Conservation (phyloP, 441 rosid species). For the Syzygium syzygioides region DNA sequence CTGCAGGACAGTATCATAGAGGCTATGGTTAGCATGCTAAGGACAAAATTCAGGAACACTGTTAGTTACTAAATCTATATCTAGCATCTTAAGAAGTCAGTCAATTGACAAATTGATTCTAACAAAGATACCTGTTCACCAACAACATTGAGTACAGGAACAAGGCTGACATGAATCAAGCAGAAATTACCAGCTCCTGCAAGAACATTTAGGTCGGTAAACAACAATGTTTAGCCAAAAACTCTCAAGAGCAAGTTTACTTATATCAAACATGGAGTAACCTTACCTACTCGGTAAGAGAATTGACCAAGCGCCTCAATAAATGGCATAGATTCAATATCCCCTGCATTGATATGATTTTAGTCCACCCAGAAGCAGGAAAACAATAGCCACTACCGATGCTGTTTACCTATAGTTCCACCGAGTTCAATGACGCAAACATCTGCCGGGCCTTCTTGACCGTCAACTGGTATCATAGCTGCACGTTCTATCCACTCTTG, state of each 20-base stretch:
- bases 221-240: background rate
- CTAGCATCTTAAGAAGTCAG: background rate
- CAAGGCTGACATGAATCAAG: slow-evolving; percentile 95
- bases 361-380: background rate
- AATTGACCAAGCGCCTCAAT: background rate
- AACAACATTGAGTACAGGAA: slow-evolving; percentile 88
- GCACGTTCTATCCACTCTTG: background rate
- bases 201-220: background rate
- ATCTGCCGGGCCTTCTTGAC: background rate
- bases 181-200: slow-evolving; percentile 80
- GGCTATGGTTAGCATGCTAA: background rate
- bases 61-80: background rate
- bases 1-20: slow-evolving; percentile 30
- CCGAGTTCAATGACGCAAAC: background rate
- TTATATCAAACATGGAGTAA: background rate
- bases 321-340: background rate
- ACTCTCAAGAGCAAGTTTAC: background rate
- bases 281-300: background rate
- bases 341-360: background rate
- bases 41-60: background rate
- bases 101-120: background rate
- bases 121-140: slow-evolving; percentile 73
- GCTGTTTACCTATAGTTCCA: background rate
- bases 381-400: background rate
- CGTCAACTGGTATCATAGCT: background rate